Conservation (phyloP, 2,329 filamentous ascomycete species). For the Fusarium oligoseptatum region DNA sequence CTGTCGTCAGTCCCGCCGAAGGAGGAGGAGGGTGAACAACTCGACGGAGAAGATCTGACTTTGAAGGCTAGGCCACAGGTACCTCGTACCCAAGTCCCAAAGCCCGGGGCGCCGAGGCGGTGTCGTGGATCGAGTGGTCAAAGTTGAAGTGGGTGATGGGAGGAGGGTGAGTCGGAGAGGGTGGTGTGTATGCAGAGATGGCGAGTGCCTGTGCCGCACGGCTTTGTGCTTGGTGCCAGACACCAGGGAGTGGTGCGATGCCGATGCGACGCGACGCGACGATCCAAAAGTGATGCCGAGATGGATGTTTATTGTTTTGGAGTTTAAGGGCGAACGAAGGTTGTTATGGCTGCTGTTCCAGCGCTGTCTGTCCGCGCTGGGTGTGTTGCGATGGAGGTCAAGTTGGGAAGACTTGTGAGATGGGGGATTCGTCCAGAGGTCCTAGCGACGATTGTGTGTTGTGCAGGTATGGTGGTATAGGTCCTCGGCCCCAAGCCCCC, state of each 20-base stretch:
- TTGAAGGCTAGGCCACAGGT: constrained; percentile 30
- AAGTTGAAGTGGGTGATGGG: constrained; percentile 34
- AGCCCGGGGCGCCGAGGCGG: constrained; percentile 45
- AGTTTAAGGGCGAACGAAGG: constrained; percentile 14
- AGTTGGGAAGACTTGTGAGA: constrained; percentile 17
- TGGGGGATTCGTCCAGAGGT: constrained; percentile 6
- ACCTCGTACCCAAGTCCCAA: constrained; percentile 45
- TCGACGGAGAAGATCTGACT: constrained; percentile 41
- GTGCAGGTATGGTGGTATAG: constrained; percentile 27
- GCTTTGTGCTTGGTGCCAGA: constrained; percentile 36
- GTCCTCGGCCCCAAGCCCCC: constrained; percentile 25
- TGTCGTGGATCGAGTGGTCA: constrained; percentile 47
- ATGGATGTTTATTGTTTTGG: constrained; percentile 36
- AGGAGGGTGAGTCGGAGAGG: constrained; percentile 28
- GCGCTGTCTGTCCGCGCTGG: background rate
- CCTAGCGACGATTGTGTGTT: constrained; percentile 35
- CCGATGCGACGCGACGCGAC: constrained; percentile 32
- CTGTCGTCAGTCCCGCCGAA: constrained; percentile 41
- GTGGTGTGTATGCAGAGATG: constrained; percentile 34
- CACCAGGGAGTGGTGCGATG: constrained; percentile 37
- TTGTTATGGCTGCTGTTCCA: background rate
- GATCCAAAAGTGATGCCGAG: constrained; percentile 33
- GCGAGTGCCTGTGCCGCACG: constrained; percentile 33
- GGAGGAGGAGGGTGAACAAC: constrained; percentile 37
- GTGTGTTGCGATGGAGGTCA: background rate